Base-by-base conservation (phyloP, 768 basidiomycete genomes). In the Coprinopsis marcescibilis region DNA sequence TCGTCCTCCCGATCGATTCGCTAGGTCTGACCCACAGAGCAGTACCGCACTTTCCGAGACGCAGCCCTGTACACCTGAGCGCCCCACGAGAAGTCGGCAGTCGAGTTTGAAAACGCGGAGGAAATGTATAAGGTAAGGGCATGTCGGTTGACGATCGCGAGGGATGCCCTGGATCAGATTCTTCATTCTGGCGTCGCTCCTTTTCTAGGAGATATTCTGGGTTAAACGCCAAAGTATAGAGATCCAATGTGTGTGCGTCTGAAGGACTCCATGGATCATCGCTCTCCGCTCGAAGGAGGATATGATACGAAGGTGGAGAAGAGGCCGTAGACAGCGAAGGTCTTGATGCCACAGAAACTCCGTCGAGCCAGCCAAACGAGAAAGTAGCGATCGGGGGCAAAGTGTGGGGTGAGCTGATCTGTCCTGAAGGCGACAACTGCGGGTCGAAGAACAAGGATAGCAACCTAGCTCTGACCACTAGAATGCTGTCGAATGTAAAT, bases 251-350 rank as follows among this genome's bases (percentile, higher is more conserved):
- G 17, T 43, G 41, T 4, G 41, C 8, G 41, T 10, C 19, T 4
- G 27, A 15, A 7, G 41, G 41, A 11, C 17, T 24, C 41, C 41
- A 43, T 4, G 41, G 41, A 30, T 43, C 41, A 19, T 43, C 41
- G 41, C 41, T 43, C 19, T 43, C 41, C 5, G 41, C 41, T 7
- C 41, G 41, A 14, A 43, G 25, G 19, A 43, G 41, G 26, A 43
- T 30, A 15, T 26, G 26, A 20, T 43, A 43, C 4, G 41, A 43
- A 15, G 26, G 7, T 7, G 35, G 8, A 19, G 41, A 29, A 4
- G 41, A 43, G 26, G 26, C 14, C 10, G 35, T 11, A 19, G 41
- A 29, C 17, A n/a, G 11, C 14, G 6, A 7, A 15, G 25, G 39
- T 11, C 17, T 13, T 6, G 41, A 27, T 17, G 41, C 5, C 4